Evolutionary conservation across 805 yeast genomes (phyloP).

Genomic region (Teunomyces kruisii): DNA sequence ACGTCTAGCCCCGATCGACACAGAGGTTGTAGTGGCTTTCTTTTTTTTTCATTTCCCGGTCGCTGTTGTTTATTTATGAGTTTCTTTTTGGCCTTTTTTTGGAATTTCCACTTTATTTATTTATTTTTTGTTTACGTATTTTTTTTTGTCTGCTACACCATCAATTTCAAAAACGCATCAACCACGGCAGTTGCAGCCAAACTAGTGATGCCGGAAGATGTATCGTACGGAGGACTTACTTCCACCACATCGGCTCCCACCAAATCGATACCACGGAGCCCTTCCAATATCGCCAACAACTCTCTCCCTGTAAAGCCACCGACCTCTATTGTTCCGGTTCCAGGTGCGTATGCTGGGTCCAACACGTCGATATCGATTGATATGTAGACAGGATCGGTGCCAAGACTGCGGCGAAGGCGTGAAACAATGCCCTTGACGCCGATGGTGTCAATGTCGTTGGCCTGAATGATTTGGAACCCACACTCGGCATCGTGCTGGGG

Average conservation of each 20-base stretch:
- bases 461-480: conserved; percentile 47
- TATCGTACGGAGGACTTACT: conserved; percentile 65
- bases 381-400: conserved; percentile 43
- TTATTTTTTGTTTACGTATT: neutral
- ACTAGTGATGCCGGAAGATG: conserved; percentile 59
- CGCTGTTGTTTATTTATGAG: neutral
- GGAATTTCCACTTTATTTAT: neutral
- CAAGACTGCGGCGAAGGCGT: conserved; percentile 34
- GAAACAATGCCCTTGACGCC: conserved; percentile 40
- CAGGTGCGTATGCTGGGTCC: conserved; percentile 75
- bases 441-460: conserved; percentile 46
- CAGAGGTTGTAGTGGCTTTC: neutral
- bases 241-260: conserved; percentile 81
- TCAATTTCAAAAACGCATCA: conserved; percentile 47
- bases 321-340: conserved; percentile 76
- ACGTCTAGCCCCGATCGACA: too few relatives aligned
- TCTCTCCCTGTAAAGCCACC: conserved; percentile 73
- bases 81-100: neutral
- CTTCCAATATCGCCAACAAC: conserved; percentile 56
- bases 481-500: conserved; percentile 48
- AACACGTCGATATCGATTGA: conserved; percentile 60
- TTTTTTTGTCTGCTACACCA: conserved; percentile 28
- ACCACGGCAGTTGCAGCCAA: conserved; percentile 66
- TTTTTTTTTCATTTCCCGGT: neutral
- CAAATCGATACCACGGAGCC: conserved; percentile 56